These are phyloP conservation scores for Clonostachys rosea DNA, from an alignment of 2,329 filamentous ascomycete species.

Conservation along the genomic window DNA sequence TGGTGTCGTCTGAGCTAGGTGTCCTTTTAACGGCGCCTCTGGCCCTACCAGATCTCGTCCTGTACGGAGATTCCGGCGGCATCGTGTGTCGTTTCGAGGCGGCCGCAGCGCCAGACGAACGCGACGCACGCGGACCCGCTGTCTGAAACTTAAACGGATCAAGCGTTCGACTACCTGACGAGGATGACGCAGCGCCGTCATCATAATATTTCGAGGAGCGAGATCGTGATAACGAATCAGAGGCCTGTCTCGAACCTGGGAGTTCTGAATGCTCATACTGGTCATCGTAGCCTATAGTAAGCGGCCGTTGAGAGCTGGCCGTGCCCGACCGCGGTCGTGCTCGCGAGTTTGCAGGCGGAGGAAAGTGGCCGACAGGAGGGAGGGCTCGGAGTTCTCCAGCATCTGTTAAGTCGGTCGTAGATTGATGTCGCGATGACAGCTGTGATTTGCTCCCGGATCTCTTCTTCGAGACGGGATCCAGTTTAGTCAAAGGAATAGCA, in stretches of 20 bases:
- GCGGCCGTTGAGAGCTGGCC: constrained; percentile 28
- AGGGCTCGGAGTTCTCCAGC: constrained; percentile 26
- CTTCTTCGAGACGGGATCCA: constrained; percentile 36
- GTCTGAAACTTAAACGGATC: constrained; percentile 53
- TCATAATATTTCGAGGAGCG: constrained; percentile 23
- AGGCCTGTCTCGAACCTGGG: constrained; percentile 28
- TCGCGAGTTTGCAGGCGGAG: constrained; percentile 35
- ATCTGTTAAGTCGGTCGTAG: constrained; percentile 28
- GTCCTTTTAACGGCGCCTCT: constrained; percentile 13
- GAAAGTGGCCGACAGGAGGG: constrained; percentile 47
- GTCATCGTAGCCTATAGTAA: constrained; percentile 23
- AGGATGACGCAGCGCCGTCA: constrained; percentile 22
- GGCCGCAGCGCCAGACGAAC: constrained; percentile 21
- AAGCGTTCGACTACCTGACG: constrained; percentile 16
- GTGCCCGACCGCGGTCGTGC: constrained; percentile 36
- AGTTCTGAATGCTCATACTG: constrained; percentile 7
- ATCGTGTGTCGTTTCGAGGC: constrained; percentile 24
- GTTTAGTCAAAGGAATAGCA: constrained; percentile 46
- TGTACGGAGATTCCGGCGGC: constrained; percentile 10
- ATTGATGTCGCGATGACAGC: constrained; percentile 29
- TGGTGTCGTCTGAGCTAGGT: constrained; percentile 21
- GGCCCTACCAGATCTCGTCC: constrained; percentile 23
- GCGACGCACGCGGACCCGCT: constrained; percentile 30
- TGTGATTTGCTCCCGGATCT: constrained; percentile 18
- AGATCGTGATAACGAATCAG: constrained; percentile 31